Evolutionary conservation across 108 stramenopile species (phyloP), one percentile per base, ranked within the genome.

Genomic region (Pseudonitzschia pungens): DNA sequence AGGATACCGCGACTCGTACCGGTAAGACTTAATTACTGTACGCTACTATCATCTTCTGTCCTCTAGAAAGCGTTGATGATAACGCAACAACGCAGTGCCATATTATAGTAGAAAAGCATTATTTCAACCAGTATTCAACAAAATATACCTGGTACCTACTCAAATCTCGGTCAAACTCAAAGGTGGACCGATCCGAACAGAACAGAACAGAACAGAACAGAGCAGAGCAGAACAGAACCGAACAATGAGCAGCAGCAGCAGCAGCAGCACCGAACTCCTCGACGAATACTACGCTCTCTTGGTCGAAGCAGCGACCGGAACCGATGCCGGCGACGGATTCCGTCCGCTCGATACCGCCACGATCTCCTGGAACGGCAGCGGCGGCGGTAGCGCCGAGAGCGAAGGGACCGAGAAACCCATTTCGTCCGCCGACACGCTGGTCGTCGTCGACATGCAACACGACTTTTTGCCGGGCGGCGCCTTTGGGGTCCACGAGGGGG

Each of bases 381-480:
- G 50, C 50, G 20, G 50, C 16, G 20, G n/a, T n/a, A n/a, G n/a
- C n/a, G n/a, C n/a, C 9, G n/a, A 18, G n/a, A 18, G 16, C 52
- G 52, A 53, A 21, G 5, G 52, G 31, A 60, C 59, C 7, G 28
- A 31, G 27, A 60, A 15, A 31, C n/a, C 0, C 20, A 62, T 62
- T 21, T 31, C 60, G 6, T n/a, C 60, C 0, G 14, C 33, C 36
- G 60, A 62, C n/a, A 62, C 60, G 20, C 36, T 62, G 32, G 32
- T 62, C 6, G 36, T 62, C 9, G 60, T 62, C n/a, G 60, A 62
- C 36, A 41, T 62, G 36, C 60, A 62, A 42, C 32, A 62, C 29
- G 60, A 62, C 40, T 62, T 62, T n/a, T 33, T 62, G n/a, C 60
- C 60, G 1, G 60, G 60, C 4, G 60, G 60, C 5, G 36, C 60